phyloP scores from a whole-genome alignment of 768 basidiomycete species.

The Tulasnella sp. region DNA sequence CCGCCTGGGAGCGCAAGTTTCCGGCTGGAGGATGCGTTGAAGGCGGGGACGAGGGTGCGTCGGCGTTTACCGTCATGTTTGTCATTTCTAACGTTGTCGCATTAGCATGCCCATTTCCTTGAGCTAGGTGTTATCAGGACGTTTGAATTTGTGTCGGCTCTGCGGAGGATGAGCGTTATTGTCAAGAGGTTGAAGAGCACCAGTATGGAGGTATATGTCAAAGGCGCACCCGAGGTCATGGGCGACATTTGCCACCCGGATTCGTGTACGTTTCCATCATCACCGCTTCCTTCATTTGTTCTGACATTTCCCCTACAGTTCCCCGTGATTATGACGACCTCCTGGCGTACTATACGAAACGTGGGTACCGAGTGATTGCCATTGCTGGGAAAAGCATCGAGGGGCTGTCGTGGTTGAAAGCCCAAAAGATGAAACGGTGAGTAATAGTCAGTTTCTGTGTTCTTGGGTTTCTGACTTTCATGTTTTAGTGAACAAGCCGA shows the following conservation, averaged over 20 bases:
- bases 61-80: not conserved
- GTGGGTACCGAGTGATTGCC: constrained; percentile 95
- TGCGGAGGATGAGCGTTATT: constrained; percentile 94
- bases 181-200: constrained; percentile 88
- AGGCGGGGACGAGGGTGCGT: constrained; percentile 61
- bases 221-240: constrained; percentile 99
- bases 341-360: constrained; percentile 89
- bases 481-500: constrained; percentile 79
- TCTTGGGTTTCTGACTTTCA: not conserved
- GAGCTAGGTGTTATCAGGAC: constrained; percentile 93
- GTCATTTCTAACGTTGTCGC: constrained; percentile 10
- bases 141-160: constrained; percentile 89
- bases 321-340: constrained; percentile 94
- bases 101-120: constrained; percentile 87
- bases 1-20: constrained; percentile 91
- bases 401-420: constrained; percentile 89
- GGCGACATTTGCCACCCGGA: constrained; percentile 80
- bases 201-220: constrained; percentile 97
- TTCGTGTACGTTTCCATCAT: constrained; percentile 53
- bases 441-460: constrained; percentile 18
- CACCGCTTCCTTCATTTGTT: not conserved
- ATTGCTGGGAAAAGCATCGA: constrained; percentile 95
- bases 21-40: constrained; percentile 84
- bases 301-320: constrained; percentile 37
- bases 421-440: constrained; percentile 89